Percentiles rank a stretch among this genome's conserved stretches.
Evolutionary conservation across 257 asterid species (phyloP).

Genomic region (Fraxinus excelsior): DNA sequence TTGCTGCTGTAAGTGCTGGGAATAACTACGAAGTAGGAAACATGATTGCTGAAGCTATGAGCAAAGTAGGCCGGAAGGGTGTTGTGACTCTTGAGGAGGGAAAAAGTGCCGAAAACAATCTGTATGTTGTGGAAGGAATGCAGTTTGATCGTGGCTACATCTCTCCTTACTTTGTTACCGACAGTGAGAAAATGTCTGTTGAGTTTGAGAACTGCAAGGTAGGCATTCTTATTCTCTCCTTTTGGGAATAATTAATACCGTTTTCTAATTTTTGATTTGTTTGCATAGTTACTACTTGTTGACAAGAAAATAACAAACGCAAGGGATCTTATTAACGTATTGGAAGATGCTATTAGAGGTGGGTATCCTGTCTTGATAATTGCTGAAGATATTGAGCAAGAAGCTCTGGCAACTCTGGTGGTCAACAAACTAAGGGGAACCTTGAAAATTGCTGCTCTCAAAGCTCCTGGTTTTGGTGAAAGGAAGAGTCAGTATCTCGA

Average conservation of each 20-base stretch:
- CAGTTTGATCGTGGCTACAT: conserved; percentile 95
- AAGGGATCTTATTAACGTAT: conserved; percentile 70
- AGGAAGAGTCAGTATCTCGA: conserved; percentile 96
- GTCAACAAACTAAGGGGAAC: conserved; percentile 96
- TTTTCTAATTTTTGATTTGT: conserved; percentile 22
- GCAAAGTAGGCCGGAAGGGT: conserved; percentile 95
- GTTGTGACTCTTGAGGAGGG: conserved; percentile 99
- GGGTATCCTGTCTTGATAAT: conserved; percentile 78
- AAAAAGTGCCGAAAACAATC: conserved; percentile 85
- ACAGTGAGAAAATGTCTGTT: conserved; percentile 89
- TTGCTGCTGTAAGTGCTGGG: conserved; percentile 99
- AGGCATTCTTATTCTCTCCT: conserved; percentile 1
- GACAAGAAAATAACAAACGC: conserved; percentile 96
- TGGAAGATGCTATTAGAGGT: conserved; percentile 95
- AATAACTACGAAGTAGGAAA: conserved; percentile 89
- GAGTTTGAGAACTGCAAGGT: conserved; percentile 99
- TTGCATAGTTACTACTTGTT: conserved; percentile 72
- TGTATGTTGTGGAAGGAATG: conserved; percentile 96
- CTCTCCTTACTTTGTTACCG: conserved; percentile 92
- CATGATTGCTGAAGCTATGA: conserved; percentile 97
- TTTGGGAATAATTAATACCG: neutral
- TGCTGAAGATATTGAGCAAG: conserved; percentile 98
- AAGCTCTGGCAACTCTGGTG: conserved; percentile 96
- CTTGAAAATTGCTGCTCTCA: conserved; percentile 91
- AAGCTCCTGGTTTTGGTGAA: conserved; percentile 99